These are phyloP conservation scores for Pichia scutulata DNA, from an alignment of 805 yeast genomes.

Conservation along the genomic window DNA sequence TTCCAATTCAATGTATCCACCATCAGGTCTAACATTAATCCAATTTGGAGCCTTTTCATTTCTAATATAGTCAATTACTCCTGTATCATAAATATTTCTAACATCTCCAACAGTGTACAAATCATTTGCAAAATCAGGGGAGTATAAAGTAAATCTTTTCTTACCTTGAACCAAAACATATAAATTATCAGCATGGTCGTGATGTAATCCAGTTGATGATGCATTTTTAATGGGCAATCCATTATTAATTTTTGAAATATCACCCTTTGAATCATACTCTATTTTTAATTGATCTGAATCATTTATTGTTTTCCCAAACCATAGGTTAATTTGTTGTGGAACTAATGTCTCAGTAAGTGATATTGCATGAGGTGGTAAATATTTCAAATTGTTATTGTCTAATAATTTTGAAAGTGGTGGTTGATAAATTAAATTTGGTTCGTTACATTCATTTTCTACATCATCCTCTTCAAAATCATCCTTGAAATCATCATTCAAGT, in stretches of 20 bases:
- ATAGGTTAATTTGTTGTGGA: conserved; percentile 67
- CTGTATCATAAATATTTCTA: conserved; percentile 45
- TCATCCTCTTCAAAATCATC: conserved; percentile 3
- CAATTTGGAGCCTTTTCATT: conserved; percentile 54
- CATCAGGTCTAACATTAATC: conserved; percentile 55
- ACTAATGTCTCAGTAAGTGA: conserved; percentile 25
- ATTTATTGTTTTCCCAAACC: conserved; percentile 45
- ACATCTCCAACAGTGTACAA: conserved; percentile 60
- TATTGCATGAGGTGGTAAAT: conserved; percentile 26
- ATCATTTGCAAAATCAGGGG: conserved; percentile 53
- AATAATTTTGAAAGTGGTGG: conserved; percentile 43
- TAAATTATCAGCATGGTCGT: conserved; percentile 73
- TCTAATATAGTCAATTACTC: conserved; percentile 55
- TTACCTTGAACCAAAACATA: conserved; percentile 53
- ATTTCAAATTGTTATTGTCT: conserved; percentile 24
- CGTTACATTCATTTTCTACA: conserved; percentile 36
- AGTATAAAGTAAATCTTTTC: conserved; percentile 59
- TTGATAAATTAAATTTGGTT: conserved; percentile 33
- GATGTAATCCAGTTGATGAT: conserved; percentile 68
- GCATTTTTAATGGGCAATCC: conserved; percentile 49
- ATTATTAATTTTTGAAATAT: conserved; percentile 21
- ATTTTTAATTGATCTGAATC: conserved; percentile 8
- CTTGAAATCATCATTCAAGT: conserved; percentile 11
- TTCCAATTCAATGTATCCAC: conserved; percentile 37
- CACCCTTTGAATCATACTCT: conserved; percentile 19